Evolutionary conservation across 345 rosid genomes (phyloP).

Genomic region (Arabidopsis suecica): DNA sequence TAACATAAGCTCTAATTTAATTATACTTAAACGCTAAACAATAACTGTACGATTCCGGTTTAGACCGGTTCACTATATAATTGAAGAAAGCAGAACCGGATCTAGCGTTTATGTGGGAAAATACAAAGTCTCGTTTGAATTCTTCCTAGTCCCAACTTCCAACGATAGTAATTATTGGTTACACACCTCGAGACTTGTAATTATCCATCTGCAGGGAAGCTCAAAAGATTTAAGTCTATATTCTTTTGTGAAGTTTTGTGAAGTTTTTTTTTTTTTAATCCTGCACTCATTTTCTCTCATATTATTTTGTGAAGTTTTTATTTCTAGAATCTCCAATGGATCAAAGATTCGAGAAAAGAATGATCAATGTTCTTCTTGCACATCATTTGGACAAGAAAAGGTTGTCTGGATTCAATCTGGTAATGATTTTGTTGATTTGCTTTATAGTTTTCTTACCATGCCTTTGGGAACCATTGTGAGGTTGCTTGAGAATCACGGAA

Average conservation of each 20-base stretch:
- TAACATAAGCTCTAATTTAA: not conserved
- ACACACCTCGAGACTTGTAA: not conserved
- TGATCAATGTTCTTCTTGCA: conserved; percentile 9
- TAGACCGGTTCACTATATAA: not conserved
- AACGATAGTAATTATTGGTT: not conserved
- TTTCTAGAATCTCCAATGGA: not conserved
- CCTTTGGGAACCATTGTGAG: not conserved
- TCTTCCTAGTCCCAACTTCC: not conserved
- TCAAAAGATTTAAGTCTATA: not conserved
- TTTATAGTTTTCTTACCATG: conserved; percentile 30
- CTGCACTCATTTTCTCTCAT: not conserved
- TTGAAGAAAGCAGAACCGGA: too few relatives aligned
- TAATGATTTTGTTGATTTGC: conserved; percentile 39
- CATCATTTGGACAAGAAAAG: not conserved
- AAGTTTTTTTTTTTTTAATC: not conserved
- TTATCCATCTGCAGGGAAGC: not conserved
- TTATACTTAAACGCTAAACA: not conserved
- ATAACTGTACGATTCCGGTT: not conserved
- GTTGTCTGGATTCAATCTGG: conserved; percentile 11
- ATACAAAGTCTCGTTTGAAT: too few relatives aligned
- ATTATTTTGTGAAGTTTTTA: not conserved
- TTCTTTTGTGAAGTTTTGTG: too few relatives aligned
- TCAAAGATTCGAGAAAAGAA: conserved; percentile 2
- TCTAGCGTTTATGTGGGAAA: too few relatives aligned
- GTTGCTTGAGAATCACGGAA: not conserved